These are phyloP conservation scores for Chenopodium suecicum DNA, from an alignment of 148 eudicot species.

Conservation along the genomic window DNA sequence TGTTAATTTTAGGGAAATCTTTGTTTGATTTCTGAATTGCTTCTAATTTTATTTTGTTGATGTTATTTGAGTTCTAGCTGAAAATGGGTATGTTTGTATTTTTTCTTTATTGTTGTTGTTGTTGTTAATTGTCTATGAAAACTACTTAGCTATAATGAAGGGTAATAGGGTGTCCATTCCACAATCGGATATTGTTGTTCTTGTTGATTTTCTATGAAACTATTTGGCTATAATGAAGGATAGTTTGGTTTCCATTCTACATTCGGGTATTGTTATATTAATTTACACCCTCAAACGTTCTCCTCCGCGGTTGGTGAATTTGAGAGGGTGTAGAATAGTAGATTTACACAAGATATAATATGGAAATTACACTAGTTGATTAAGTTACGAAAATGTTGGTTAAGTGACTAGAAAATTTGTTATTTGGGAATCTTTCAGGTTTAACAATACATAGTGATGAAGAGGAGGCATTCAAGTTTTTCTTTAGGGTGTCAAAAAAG, in stretches of 20 bases:
- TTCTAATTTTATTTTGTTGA: not conserved
- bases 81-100: not conserved
- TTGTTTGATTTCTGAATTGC: not conserved
- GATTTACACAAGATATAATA: not conserved
- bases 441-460: slow-evolving; percentile 58
- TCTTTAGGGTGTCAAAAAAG: slow-evolving; percentile 83
- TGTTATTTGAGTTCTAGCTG: not conserved
- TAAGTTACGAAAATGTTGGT: not conserved
- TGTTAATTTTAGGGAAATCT: not conserved
- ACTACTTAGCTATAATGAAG: not conserved
- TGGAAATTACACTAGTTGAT: not conserved
- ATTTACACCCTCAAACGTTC: too few relatives aligned
- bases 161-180: not conserved
- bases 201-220: too few relatives aligned
- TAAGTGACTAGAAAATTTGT: slow-evolving; percentile 12
- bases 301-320: not conserved
- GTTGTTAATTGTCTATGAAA: not conserved
- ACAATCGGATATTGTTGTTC: too few relatives aligned
- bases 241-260: too few relatives aligned
- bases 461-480: slow-evolving; percentile 82
- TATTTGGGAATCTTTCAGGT: slow-evolving; percentile 40
- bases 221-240: too few relatives aligned
- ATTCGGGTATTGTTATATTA: too few relatives aligned
- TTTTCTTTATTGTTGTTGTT: too few relatives aligned
- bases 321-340: not conserved